Evolutionary conservation across 2,329 filamentous ascomycete genomes (phyloP).

Genomic region (Epichloe sibirici): DNA sequence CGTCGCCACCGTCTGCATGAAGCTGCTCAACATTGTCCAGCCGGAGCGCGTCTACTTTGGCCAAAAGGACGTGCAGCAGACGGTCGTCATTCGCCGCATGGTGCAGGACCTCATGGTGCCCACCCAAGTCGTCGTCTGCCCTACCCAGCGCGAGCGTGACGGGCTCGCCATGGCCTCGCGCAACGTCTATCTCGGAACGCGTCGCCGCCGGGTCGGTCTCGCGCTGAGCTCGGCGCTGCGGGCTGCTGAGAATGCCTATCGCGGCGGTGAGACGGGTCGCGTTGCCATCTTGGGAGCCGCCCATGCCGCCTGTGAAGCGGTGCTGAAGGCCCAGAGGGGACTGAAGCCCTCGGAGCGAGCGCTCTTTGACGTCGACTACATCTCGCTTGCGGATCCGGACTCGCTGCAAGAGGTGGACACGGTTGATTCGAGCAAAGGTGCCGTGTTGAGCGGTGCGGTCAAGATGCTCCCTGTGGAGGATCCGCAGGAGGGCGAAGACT

Average conservation of each 20-base stretch:
- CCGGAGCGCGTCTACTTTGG: constrained; percentile 79
- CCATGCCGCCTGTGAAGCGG: constrained; percentile 41
- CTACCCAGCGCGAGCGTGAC: constrained; percentile 65
- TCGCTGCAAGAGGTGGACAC: constrained; percentile 65
- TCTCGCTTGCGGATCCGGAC: constrained; percentile 78
- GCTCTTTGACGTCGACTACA: constrained; percentile 76
- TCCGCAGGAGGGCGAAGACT: constrained; percentile 56
- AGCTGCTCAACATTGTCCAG: constrained; percentile 39
- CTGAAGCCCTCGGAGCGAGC: constrained; percentile 50
- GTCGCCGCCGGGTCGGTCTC: constrained; percentile 59
- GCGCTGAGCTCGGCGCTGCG: constrained; percentile 59
- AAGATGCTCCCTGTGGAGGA: constrained; percentile 77
- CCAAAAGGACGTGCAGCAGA: constrained; percentile 96
- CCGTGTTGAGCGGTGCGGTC: constrained; percentile 78
- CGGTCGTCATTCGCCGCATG: constrained; percentile 76
- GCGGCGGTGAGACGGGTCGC: constrained; percentile 38
- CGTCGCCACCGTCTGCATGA: constrained; percentile 93
- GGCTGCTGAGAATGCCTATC: constrained; percentile 58
- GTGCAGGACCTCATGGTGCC: constrained; percentile 78
- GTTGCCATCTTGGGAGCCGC: constrained; percentile 63
- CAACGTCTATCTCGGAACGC: constrained; percentile 79
- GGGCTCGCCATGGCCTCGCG: constrained; percentile 84
- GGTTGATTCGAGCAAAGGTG: constrained; percentile 60
- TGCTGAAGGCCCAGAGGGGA: constrained; percentile 48
- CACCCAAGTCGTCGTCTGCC: constrained; percentile 58